These are phyloP conservation scores for Kluyveromyces siamensis DNA, from an alignment of 805 yeast genomes.

Conservation along the genomic window DNA sequence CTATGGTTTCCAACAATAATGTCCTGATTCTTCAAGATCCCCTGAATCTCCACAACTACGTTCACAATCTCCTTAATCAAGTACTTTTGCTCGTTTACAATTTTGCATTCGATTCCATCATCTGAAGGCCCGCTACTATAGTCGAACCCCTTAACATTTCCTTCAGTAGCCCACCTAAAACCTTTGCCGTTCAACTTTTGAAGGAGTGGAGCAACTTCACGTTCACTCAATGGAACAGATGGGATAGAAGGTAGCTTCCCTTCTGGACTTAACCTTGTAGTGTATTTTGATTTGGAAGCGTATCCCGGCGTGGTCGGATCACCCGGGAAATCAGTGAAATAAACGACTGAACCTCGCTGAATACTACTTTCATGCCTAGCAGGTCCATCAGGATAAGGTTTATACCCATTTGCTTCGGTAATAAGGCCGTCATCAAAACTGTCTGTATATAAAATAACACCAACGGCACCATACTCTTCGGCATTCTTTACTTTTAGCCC, in stretches of 20 bases:
- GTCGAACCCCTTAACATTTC: constrained; percentile 34
- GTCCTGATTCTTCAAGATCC: constrained; percentile 43
- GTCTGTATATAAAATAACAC: constrained; percentile 38
- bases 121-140: constrained; percentile 42
- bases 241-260: constrained; percentile 44
- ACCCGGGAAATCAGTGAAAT: constrained; percentile 54
- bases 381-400: constrained; percentile 54
- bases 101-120: constrained; percentile 22
- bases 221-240: constrained; percentile 40
- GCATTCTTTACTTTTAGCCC: constrained; percentile 57
- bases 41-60: constrained; percentile 46
- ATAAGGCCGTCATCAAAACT: constrained; percentile 47
- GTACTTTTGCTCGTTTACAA: constrained; percentile 36
- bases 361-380: constrained; percentile 56
- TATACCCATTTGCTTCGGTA: constrained; percentile 46
- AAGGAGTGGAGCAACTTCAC: constrained; percentile 36
- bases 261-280: constrained; percentile 33
- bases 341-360: constrained; percentile 53
- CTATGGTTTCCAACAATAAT: constrained; percentile 48
- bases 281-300: constrained; percentile 38
- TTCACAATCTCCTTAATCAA: constrained; percentile 38
- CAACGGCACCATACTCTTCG: constrained; percentile 51
- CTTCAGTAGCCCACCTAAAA: constrained; percentile 30
- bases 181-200: constrained; percentile 32
- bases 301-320: constrained; percentile 75